Percentiles rank a stretch among this genome's conserved stretches.
phyloP scores from a whole-genome alignment of 192 early-diverging fungal genomes.

The Gonapodya sp. region DNA sequence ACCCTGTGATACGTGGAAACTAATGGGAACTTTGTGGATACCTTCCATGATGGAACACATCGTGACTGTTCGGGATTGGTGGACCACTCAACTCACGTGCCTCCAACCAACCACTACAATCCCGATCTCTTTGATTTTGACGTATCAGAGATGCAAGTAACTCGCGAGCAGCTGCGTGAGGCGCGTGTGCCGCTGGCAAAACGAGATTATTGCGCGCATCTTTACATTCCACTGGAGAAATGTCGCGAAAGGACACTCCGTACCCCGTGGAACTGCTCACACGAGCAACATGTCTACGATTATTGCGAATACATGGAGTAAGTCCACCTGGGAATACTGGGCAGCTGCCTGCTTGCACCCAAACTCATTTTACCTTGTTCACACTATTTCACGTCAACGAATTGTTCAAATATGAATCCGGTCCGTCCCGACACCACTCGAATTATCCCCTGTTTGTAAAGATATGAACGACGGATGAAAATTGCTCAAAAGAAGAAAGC shows the following conservation, averaged over 20 bases:
- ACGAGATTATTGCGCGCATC: constrained; percentile 90
- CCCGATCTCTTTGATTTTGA: too few relatives aligned
- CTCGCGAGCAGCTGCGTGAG: constrained; percentile 77
- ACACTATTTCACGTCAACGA: too few relatives aligned
- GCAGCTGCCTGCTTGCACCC: too few relatives aligned
- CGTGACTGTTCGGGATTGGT: too few relatives aligned
- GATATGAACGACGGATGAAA: constrained; percentile 25
- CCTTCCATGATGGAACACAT: too few relatives aligned
- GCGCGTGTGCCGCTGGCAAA: constrained; percentile 73
- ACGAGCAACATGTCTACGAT: constrained; percentile 77
- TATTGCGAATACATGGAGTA: constrained; percentile 95
- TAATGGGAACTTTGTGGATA: too few relatives aligned
- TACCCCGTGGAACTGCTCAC: constrained; percentile 88
- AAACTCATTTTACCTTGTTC: too few relatives aligned
- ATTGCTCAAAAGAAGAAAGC: constrained; percentile 25
- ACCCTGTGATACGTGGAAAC: too few relatives aligned
- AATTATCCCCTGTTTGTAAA: constrained; percentile 16
- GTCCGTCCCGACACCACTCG: too few relatives aligned
- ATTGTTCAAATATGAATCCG: too few relatives aligned
- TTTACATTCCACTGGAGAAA: constrained; percentile 83
- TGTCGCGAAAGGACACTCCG: constrained; percentile 77
- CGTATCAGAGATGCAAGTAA: constrained; percentile 65
- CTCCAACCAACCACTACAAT: too few relatives aligned
- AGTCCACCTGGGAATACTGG: not conserved
- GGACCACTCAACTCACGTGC: too few relatives aligned